Evolutionary conservation across 129 eudicot genomes (phyloP).

Genomic region (Helichrysum umbraculigerum): DNA sequence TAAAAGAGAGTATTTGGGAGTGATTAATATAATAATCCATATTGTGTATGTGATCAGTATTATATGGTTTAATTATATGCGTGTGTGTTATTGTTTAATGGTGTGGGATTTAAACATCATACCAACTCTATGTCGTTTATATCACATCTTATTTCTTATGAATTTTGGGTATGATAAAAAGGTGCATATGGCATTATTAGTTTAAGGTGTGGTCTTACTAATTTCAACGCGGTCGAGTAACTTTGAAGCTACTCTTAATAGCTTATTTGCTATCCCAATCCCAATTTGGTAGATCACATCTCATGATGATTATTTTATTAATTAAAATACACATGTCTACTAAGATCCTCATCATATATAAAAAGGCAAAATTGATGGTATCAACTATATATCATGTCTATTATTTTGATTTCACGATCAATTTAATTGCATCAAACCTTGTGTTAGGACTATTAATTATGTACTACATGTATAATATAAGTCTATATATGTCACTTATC

Average conservation of each 20-base stretch:
- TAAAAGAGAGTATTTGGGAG: too few relatives aligned
- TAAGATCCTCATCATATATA: not conserved
- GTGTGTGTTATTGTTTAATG: slow-evolving; percentile 19
- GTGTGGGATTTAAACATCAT: slow-evolving; percentile 27
- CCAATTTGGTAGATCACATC: slow-evolving; percentile 22
- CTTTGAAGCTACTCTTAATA: slow-evolving; percentile 33
- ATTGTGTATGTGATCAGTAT: too few relatives aligned
- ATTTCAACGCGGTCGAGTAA: slow-evolving; percentile 20
- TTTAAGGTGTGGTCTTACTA: slow-evolving; percentile 15
- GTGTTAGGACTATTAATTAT: too few relatives aligned
- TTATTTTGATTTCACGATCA: too few relatives aligned
- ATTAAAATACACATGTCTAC: not conserved
- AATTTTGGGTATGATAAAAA: not conserved
- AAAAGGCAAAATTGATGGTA: not conserved
- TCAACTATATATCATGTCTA: not conserved
- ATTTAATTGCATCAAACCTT: too few relatives aligned
- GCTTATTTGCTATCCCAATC: slow-evolving; percentile 18
- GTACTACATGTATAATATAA: too few relatives aligned
- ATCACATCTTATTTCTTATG: not conserved
- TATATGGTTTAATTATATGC: not conserved
- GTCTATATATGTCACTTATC: too few relatives aligned
- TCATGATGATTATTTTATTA: not conserved
- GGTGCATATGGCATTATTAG: slow-evolving; percentile 24
- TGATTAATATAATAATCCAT: too few relatives aligned
- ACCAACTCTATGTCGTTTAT: slow-evolving; percentile 28